Percentiles rank a stretch among this genome's conserved stretches.
These are phyloP conservation scores for Zygoascus flipseniorum DNA, from an alignment of 805 yeast species.

Conservation along the genomic window DNA sequence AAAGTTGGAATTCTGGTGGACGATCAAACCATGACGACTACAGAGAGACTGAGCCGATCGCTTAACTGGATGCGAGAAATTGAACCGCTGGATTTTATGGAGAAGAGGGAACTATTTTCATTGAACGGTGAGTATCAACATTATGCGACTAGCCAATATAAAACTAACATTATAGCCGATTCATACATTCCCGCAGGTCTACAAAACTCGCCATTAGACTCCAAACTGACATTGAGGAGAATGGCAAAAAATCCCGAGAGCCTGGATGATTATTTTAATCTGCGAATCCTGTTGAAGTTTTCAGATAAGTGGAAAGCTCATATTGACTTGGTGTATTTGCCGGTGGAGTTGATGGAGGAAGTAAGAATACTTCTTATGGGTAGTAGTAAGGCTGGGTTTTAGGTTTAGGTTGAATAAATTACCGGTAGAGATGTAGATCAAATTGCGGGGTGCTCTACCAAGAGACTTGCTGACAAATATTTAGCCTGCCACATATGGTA, in stretches of 20 bases:
- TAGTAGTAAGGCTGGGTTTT: too few species aligned
- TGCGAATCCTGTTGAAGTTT: conserved; percentile 53
- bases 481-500: too few species aligned
- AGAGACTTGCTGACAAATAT: too few species aligned
- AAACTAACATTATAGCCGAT: background rate
- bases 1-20: background rate
- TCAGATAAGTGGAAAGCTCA: conserved; percentile 33
- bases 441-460: too few species aligned
- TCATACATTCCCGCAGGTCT: background rate
- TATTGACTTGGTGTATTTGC: conserved; percentile 3
- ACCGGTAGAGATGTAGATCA: too few species aligned
- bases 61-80: background rate
- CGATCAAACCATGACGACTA: background rate
- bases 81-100: background rate
- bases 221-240: conserved; percentile 42
- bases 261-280: conserved; percentile 54
- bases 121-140: background rate
- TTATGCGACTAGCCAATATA: background rate
- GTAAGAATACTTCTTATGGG: background rate
- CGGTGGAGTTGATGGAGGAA: background rate
- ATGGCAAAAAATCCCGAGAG: conserved; percentile 36
- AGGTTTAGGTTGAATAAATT: too few species aligned
- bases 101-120: background rate
- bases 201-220: conserved; percentile 35
- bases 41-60: background rate